Percentiles rank a stretch among this genome's conserved stretches.
phyloP scores from a whole-genome alignment of 768 basidiomycete genomes.

The Crepidotus variabilis region DNA sequence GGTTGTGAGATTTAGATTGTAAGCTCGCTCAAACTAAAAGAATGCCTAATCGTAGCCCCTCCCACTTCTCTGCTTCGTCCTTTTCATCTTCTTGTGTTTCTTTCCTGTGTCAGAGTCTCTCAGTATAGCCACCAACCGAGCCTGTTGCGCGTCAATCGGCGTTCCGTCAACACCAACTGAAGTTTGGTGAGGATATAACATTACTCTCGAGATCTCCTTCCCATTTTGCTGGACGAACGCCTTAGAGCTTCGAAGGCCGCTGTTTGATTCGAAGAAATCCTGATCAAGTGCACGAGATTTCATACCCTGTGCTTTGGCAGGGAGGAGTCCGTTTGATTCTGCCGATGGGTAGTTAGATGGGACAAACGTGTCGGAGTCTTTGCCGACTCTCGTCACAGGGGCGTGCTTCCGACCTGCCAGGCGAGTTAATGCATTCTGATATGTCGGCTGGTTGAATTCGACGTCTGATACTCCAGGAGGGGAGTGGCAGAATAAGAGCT shows the following conservation, averaged over 20 bases:
- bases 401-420: slow-evolving; percentile 82
- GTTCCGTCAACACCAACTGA: slow-evolving; percentile 75
- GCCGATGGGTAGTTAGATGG: slow-evolving; percentile 28
- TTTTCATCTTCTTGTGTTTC: slow-evolving; percentile 81
- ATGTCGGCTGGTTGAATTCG: slow-evolving; percentile 72
- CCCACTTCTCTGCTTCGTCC: slow-evolving; percentile 87
- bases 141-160: slow-evolving; percentile 42
- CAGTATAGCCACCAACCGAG: slow-evolving; percentile 36
- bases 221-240: slow-evolving; percentile 65
- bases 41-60: slow-evolving; percentile 72
- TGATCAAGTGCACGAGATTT: slow-evolving; percentile 74
- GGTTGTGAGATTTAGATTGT: too few relatives aligned
- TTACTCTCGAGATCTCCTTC: slow-evolving; percentile 58
- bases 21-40: too few relatives aligned
- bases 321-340: slow-evolving; percentile 19
- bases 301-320: slow-evolving; percentile 32
- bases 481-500: slow-evolving; percentile 85
- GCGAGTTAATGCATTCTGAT: slow-evolving; percentile 54
- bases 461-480: slow-evolving; percentile 69
- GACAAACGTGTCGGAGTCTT: slow-evolving; percentile 82
- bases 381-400: slow-evolving; percentile 80
- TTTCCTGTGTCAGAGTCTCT: slow-evolving; percentile 51
- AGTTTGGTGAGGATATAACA: slow-evolving; percentile 82
- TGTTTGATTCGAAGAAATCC: slow-evolving; percentile 71
- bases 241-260: slow-evolving; percentile 42